A percentile compares a stretch with the other conserved stretches of the same genome.
Evolutionary conservation across 1,139 yeast genomes (phyloP).

Genomic region (Kurtzmaniella quercitrusa): DNA sequence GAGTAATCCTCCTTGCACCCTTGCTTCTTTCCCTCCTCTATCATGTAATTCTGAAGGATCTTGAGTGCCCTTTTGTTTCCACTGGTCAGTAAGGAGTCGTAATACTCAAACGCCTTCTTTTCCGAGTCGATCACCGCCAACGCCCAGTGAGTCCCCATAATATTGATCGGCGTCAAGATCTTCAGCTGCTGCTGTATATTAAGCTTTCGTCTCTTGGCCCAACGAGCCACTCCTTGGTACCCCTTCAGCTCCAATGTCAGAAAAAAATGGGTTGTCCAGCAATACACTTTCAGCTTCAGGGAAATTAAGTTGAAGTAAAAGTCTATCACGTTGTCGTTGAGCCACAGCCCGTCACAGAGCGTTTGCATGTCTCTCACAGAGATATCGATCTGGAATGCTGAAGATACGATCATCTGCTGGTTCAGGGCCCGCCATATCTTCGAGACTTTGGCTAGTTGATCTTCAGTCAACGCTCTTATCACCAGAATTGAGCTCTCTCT

Average conservation of each 20-base stretch:
- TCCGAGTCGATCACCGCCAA: conserved; percentile 71
- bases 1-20: conserved; percentile 30
- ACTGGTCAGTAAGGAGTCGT: conserved; percentile 67
- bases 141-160: conserved; percentile 89
- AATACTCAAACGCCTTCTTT: conserved; percentile 56
- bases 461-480: conserved; percentile 11
- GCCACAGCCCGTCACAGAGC: conserved; percentile 70
- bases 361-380: conserved; percentile 66
- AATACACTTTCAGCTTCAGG: conserved; percentile 37
- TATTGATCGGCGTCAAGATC: conserved; percentile 79
- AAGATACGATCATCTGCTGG: conserved; percentile 16
- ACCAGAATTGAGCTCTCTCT: conserved; percentile 2
- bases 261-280: conserved; percentile 86
- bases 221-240: conserved; percentile 74
- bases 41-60: conserved; percentile 55
- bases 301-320: conserved; percentile 65
- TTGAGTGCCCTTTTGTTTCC: conserved; percentile 55
- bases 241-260: conserved; percentile 70
- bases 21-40: conserved; percentile 48
- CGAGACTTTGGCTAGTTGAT: conserved; percentile 19
- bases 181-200: conserved; percentile 60
- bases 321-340: conserved; percentile 88
- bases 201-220: conserved; percentile 84
- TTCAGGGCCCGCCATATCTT: conserved; percentile 20
- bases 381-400: conserved; percentile 52